Base-by-base conservation (phyloP, 2,329 filamentous ascomycete genomes). In the Penicillium sp. region DNA sequence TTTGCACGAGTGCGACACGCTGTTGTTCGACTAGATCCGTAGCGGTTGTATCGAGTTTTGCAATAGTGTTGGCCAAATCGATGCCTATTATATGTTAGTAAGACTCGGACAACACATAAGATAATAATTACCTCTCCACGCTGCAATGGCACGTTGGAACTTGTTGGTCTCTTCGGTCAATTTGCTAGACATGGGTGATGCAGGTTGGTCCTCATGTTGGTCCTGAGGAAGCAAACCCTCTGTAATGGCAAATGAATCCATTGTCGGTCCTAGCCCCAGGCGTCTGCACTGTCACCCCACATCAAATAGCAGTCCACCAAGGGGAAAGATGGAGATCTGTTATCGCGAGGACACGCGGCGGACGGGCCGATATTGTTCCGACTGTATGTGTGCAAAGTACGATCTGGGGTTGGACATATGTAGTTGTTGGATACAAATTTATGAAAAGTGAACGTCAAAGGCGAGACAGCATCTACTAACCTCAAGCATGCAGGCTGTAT, bases 11-110 rank as follows among this genome's bases (percentile, higher is more conserved):
- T n/a, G 93, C 90, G 74, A 97, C 94, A 66, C 92, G 85, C 71
- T 99, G 95, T 71, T 96, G 91, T 45, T 89, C 80, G 50, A 97
- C 91, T 59, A 99, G 91, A 67, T 97, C 94, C 11, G 92, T 93
- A n/a, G 94, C 94, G 4, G 91, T 93, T 57, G 88, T 88, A 75
- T 99, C 94, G 60, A 99, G 87, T 62, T 84, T 89, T 31, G 91
- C 88, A 59, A 96, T 85, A 62, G 97, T 84, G 25, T 84, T 86
- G 45, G 90, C 88, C 55, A 99, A 82, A 73, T 97, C 91, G 73
- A 99, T 90, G 67, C 87, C 92, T 96, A 67, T 40, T 55, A 7
- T 14, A 22, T 44, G 6, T 30, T 14, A 47, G 62, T 57, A 50
- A 26, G 49, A 6, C 17, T 11, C 3, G 9, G 9, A 14, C 4